These are phyloP conservation scores for Suhomyces tanzawaensis DNA, from an alignment of 805 yeast genomes.

Conservation along the genomic window DNA sequence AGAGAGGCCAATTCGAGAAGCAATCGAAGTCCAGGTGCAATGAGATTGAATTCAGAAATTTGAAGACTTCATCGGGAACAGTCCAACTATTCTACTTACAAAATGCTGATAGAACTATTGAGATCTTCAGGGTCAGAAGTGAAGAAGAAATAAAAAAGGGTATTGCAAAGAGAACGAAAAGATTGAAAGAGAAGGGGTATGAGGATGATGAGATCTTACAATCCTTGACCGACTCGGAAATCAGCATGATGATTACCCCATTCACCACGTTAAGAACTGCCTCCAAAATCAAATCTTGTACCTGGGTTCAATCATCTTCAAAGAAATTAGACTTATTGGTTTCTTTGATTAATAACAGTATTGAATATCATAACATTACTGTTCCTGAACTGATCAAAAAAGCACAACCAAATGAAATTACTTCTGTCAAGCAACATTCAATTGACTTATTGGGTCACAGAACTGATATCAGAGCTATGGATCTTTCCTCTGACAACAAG, in stretches of 20 bases:
- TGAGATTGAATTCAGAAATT: conserved; percentile 49
- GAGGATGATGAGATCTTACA: conserved; percentile 53
- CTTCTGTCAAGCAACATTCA: conserved; percentile 48
- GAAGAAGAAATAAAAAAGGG: conserved; percentile 79
- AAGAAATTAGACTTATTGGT: conserved; percentile 58
- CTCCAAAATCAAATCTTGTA: conserved; percentile 60
- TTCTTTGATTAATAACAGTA: conserved; percentile 68
- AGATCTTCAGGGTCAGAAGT: conserved; percentile 72
- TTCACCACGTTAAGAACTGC: conserved; percentile 64
- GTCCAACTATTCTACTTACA: conserved; percentile 63
- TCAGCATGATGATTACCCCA: conserved; percentile 63
- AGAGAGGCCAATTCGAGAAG: conserved; percentile 68
- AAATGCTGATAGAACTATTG: conserved; percentile 78
- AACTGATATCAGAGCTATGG: conserved; percentile 81
- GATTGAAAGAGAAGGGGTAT: conserved; percentile 71
- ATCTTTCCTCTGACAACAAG: conserved; percentile 76
- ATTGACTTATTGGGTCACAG: conserved; percentile 85
- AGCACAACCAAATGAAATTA: conserved; percentile 39
- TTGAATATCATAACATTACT: conserved; percentile 63
- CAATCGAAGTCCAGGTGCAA: conserved; percentile 72
- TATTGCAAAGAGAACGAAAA: conserved; percentile 68
- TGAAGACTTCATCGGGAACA: conserved; percentile 24
- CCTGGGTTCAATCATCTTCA: conserved; percentile 55
- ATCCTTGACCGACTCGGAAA: conserved; percentile 42
- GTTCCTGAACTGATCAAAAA: conserved; percentile 58